Evolutionary conservation across 768 basidiomycete species (phyloP).

Genomic region (Termitomyces sp.): DNA sequence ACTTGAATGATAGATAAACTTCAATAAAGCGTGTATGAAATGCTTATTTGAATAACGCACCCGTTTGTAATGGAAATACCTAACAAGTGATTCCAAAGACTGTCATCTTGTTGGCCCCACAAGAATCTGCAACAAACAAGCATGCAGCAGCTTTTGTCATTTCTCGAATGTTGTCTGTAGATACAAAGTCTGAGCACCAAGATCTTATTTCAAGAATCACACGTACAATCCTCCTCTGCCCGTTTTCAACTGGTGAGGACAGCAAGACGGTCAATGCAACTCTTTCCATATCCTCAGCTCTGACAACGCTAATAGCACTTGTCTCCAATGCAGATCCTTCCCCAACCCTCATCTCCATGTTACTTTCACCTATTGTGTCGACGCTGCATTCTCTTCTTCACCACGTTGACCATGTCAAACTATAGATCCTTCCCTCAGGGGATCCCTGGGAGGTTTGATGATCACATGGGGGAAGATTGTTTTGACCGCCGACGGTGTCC

Average conservation of each 20-base stretch:
- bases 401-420: constrained; percentile 52
- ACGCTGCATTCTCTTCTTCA: constrained; percentile 64
- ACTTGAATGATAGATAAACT: constrained; percentile 40
- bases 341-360: constrained; percentile 56
- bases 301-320: constrained; percentile 54
- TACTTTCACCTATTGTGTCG: constrained; percentile 69
- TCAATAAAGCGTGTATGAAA: neutral
- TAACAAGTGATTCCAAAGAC: constrained; percentile 65
- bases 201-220: constrained; percentile 35
- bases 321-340: constrained; percentile 80
- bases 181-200: constrained; percentile 27
- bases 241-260: constrained; percentile 34
- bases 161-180: constrained; percentile 57
- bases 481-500: constrained; percentile 46
- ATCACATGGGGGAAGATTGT: constrained; percentile 76
- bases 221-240: constrained; percentile 50
- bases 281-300: constrained; percentile 23
- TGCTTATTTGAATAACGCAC: constrained; percentile 35
- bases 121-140: constrained; percentile 43
- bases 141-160: constrained; percentile 68
- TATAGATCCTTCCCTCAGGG: constrained; percentile 63
- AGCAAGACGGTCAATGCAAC: constrained; percentile 1
- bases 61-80: constrained; percentile 95
- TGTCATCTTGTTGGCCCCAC: constrained; percentile 45
- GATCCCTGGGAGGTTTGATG: constrained; percentile 59